Evolutionary conservation across 2,329 filamentous ascomycete genomes (phyloP).

Genomic region (Xylariaceae sp.): DNA sequence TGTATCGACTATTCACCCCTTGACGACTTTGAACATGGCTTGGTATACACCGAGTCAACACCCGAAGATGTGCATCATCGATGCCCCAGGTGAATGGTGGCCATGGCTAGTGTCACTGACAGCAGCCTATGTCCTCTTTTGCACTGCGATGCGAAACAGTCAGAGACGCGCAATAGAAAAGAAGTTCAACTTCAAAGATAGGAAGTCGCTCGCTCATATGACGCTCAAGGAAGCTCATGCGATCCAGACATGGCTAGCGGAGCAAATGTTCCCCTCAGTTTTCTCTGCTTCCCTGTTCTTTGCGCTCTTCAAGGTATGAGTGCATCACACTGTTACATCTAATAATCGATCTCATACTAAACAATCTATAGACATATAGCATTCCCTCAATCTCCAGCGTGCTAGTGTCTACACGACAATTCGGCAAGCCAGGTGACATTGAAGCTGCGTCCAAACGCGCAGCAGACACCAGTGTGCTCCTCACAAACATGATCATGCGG

Average conservation of each 20-base stretch:
- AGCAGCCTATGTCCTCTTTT: constrained; percentile 1
- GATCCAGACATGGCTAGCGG: constrained; percentile 12
- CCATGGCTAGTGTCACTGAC: too few species aligned
- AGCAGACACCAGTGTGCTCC: constrained; percentile 48
- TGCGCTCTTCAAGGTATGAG: constrained; percentile 59
- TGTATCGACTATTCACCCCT: too few species aligned
- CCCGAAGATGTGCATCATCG: too few species aligned
- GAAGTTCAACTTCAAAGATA: not conserved
- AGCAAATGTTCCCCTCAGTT: constrained; percentile 55
- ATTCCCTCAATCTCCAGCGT: constrained; percentile 53
- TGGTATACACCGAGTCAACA: too few species aligned
- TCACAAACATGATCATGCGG: constrained; percentile 46
- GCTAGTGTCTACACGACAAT: constrained; percentile 48
- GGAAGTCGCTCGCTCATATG: constrained; percentile 7
- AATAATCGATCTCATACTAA: too few species aligned
- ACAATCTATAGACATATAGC: constrained; percentile 44
- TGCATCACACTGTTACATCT: constrained; percentile 8
- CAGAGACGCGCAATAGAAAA: constrained; percentile 2
- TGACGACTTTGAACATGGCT: too few species aligned
- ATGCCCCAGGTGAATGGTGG: too few species aligned
- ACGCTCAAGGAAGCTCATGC: constrained; percentile 8
- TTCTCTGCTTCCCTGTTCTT: constrained; percentile 52
- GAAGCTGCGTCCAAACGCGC: constrained; percentile 50
- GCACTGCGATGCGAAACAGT: not conserved
- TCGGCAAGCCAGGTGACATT: constrained; percentile 34